Evolutionary conservation across 2,329 filamentous ascomycete species (phyloP), one percentile per base, ranked within the genome.

Genomic region (Microsporum audouinii): DNA sequence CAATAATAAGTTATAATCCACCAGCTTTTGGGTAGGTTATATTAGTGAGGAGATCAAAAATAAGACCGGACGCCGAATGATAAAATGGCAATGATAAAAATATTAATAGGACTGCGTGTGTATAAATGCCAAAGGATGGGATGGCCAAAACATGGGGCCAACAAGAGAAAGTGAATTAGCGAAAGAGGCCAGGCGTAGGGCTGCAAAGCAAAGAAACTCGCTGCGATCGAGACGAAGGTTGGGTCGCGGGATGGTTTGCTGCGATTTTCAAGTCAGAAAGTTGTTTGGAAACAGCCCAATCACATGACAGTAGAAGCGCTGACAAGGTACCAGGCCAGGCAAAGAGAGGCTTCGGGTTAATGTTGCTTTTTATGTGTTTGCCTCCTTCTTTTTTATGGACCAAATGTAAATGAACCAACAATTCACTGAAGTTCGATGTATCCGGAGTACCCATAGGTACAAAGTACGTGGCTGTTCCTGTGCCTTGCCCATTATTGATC

Each of bases 141-240:
- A 55, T 31, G 34, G 51, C 8, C 51, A 29, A 55, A 36, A 55
- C 33, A 36, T 1, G 33, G 17, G 51, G 31, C 45, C 45, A 51
- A 51, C 45, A 51, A 55, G 51, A 55, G 2, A 55, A 55, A 31
- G 31, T 36, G 51, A 36, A 55, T 55, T 55, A 55, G 51, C 33
- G 51, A 55, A 55, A 55, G 51, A 55, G 36, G 51, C 51, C 33
- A 34, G 31, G 31, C 23, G 31, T n/a, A 55, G n/a, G n/a, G 14
- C 51, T 34, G 33, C 17, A 34, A n/a, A 55, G 33, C 51, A 23
- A 38, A 17, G 17, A 34, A 31, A 55, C 51, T 38, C 14, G 51
- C 51, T n/a, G 5, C 8, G 49, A 55, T 31, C 33, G 17, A 34
- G 29, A 55, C 14, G 4, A 36, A 55, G 23, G 31, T 23, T 10